A percentile compares a stretch with the other conserved stretches of the same genome.
Conservation (phyloP, 768 basidiomycete species). For the Leccinellum rugosiceps region DNA sequence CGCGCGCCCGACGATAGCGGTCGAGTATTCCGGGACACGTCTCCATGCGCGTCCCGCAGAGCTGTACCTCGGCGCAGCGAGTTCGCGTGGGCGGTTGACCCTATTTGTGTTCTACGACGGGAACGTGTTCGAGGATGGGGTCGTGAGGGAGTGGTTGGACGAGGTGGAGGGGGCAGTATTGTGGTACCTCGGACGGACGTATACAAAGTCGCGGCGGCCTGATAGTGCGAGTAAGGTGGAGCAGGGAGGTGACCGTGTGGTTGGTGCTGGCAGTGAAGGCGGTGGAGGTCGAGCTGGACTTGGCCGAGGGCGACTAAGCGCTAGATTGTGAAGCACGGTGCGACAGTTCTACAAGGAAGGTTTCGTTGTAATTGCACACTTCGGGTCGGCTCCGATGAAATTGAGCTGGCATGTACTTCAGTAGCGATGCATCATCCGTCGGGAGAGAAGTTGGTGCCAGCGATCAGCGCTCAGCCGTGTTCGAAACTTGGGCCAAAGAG, state of each 20-base stretch:
- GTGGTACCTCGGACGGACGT: constrained; percentile 29
- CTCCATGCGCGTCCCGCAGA: constrained; percentile 46
- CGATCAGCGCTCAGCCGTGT: too few relatives aligned
- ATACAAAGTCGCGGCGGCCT: neutral
- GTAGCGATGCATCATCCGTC: too few relatives aligned
- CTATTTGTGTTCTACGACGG: constrained; percentile 39
- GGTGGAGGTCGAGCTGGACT: too few relatives aligned
- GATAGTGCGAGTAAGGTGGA: neutral
- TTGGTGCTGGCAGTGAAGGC: too few relatives aligned
- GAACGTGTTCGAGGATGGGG: constrained; percentile 42
- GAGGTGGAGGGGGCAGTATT: constrained; percentile 38
- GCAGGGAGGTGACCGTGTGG: neutral
- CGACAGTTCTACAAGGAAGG: too few relatives aligned
- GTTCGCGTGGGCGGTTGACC: constrained; percentile 29
- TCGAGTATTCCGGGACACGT: constrained; percentile 7
- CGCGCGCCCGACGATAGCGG: constrained; percentile 7
- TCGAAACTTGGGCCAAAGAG: too few relatives aligned
- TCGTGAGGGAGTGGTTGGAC: constrained; percentile 46
- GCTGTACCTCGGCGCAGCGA: constrained; percentile 41
- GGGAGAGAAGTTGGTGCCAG: too few relatives aligned
- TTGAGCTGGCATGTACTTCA: too few relatives aligned
- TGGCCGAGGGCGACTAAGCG: too few relatives aligned
- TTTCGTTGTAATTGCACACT: too few relatives aligned
- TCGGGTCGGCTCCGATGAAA: too few relatives aligned
- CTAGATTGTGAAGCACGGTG: too few relatives aligned